Percentiles rank a stretch among this genome's conserved stretches.
phyloP scores from a whole-genome alignment of 2,329 filamentous ascomycete genomes.

The Nemania abortiva region DNA sequence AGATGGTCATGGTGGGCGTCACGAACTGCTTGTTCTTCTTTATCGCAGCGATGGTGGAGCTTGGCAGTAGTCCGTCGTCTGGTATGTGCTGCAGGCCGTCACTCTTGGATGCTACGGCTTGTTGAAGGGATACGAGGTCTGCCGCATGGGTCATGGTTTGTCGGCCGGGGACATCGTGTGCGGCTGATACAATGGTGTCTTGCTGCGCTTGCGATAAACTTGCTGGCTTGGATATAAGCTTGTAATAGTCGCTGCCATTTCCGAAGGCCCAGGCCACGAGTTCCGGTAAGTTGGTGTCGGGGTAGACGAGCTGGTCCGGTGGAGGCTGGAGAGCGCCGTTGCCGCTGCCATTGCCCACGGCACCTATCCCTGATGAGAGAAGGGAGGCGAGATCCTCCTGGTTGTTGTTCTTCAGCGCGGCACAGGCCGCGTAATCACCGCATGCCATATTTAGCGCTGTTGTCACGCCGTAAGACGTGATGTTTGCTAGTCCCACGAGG shows the following conservation, averaged over 20 bases:
- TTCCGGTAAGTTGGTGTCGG: conserved; percentile 34
- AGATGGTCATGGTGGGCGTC: conserved; percentile 46
- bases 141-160: conserved; percentile 44
- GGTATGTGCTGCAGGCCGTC: conserved; percentile 47
- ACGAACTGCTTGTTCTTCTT: conserved; percentile 38
- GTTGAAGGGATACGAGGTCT: conserved; percentile 30
- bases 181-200: conserved; percentile 41
- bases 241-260: conserved; percentile 44
- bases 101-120: conserved; percentile 39
- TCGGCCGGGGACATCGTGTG: conserved; percentile 30
- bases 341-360: conserved; percentile 25
- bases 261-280: conserved; percentile 40
- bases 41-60: conserved; percentile 34
- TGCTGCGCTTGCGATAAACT: conserved; percentile 42
- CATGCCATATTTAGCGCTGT: conserved; percentile 49
- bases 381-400: conserved; percentile 37
- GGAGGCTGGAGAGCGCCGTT: conserved; percentile 38
- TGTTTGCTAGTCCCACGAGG: conserved; percentile 40
- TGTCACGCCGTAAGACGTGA: conserved; percentile 48
- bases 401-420: conserved; percentile 36
- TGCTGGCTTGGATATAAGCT: conserved; percentile 34
- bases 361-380: conserved; percentile 35
- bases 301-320: conserved; percentile 33
- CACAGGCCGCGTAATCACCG: conserved; percentile 38
- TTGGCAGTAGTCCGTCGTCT: conserved; percentile 41